Base-by-base conservation (phyloP, 1,139 yeast species). In the Kodamaea alishanica region DNA sequence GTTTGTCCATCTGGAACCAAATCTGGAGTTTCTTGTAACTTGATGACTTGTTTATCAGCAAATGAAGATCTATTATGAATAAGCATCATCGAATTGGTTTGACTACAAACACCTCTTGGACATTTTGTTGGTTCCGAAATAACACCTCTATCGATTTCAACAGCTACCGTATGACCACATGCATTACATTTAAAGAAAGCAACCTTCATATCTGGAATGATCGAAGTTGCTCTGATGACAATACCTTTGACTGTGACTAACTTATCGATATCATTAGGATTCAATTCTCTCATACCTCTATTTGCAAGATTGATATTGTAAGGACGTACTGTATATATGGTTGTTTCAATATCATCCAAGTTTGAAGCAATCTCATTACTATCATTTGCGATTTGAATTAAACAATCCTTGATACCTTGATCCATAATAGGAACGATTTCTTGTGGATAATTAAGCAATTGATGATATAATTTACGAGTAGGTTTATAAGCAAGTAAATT, bases 1-100 rank as follows among this genome's bases (percentile, higher is more conserved):
- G 98, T 92, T 63, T 92, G 98, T 15, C 99, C 99, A 65, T 88
- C 98, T 2, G 98, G 98, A n/a, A 92, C 96, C 47, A 81, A 73
- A 61, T 92, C 98, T 0, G 98, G 99, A 0, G 98, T 92, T 61
- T 92, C 99, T 62, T 92, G 99, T 34, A 92, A 68, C 55, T 88
- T 87, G 47, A 92, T 81, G 28, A 92, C 92, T 62, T 92, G 99
- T 58, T 90, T 92, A 61, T 92, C 97, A 25, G 95, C 94, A 65
- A 92, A 92, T 1, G 88, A 78, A 26, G 95, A 85, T 52, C 98
- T 76, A 59, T 92, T 92, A 64, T 92, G 98, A 22, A 92, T 77
- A 41, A 92, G 69, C 44, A 84, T 79, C 97, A 94, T 89, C 5
- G 97, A 84, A 61, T 87, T 87, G 8, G 79, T 71, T 47, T 84